Evolutionary conservation across 1,284 basidiomycete species (phyloP).

Genomic region (Apiotrichum laibachii): DNA sequence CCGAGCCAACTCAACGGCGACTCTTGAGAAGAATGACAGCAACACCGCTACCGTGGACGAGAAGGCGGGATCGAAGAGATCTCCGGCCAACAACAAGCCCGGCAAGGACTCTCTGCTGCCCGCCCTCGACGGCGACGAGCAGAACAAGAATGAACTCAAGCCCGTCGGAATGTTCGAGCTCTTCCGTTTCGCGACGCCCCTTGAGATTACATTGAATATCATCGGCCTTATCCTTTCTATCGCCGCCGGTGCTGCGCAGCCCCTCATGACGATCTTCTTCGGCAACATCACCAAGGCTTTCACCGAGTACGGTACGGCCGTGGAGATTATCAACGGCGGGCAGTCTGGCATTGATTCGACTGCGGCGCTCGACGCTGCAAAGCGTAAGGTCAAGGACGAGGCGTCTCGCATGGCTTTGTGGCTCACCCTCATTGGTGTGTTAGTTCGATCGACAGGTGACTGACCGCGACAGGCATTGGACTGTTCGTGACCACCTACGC

Average conservation of each 20-base stretch:
- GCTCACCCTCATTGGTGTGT: slow-evolving; percentile 21
- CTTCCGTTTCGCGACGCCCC: slow-evolving; percentile 42
- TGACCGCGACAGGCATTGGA: slow-evolving; percentile 50
- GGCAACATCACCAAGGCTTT: slow-evolving; percentile 49
- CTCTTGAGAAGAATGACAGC: too few relatives aligned
- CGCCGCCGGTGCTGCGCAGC: slow-evolving; percentile 46
- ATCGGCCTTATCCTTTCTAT: slow-evolving; percentile 45
- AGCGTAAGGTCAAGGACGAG: slow-evolving; percentile 31
- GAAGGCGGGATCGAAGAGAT: too few relatives aligned
- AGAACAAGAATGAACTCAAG: slow-evolving; percentile 10
- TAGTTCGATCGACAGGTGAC: neutral
- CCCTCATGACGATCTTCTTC: slow-evolving; percentile 52
- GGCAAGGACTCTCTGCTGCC: too few relatives aligned
- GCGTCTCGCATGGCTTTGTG: slow-evolving; percentile 45
- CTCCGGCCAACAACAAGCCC: too few relatives aligned
- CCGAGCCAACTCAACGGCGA: too few relatives aligned
- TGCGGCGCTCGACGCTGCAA: slow-evolving; percentile 24
- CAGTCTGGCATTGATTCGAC: neutral
- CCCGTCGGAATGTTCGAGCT: slow-evolving; percentile 40
- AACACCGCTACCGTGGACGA: too few relatives aligned
- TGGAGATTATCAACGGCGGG: neutral
- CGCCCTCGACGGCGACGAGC: slow-evolving; percentile 2
- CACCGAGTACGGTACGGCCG: slow-evolving; percentile 20
- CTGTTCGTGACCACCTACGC: slow-evolving; percentile 55
- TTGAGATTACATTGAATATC: slow-evolving; percentile 41